These are phyloP conservation scores for Boletus rubropictus DNA, from an alignment of 768 basidiomycete species.

Conservation along the genomic window DNA sequence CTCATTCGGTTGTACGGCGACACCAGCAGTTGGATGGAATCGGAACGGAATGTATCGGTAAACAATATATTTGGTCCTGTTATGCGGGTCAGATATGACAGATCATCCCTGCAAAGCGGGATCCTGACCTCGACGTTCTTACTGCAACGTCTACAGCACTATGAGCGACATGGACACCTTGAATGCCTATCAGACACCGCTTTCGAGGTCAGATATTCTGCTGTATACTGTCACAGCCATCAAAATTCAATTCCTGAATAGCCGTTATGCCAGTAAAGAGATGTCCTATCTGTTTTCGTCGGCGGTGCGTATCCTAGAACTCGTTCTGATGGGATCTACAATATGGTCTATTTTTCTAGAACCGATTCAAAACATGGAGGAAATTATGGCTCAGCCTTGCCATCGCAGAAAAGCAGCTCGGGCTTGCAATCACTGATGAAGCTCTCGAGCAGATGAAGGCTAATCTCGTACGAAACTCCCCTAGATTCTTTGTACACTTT, in stretches of 20 bases:
- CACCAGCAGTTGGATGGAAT: not conserved
- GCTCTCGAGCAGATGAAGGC: slow-evolving; percentile 92
- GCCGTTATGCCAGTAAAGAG: slow-evolving; percentile 98
- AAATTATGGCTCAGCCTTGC: slow-evolving; percentile 95
- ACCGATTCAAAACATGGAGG: slow-evolving; percentile 93
- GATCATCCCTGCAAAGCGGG: too few relatives aligned
- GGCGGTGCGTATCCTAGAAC: slow-evolving; percentile 47
- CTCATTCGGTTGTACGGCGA: too few relatives aligned
- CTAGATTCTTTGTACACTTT: not conserved
- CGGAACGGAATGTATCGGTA: not conserved
- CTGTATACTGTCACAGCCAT: not conserved
- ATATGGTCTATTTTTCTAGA: slow-evolving; percentile 43
- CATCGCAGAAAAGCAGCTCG: slow-evolving; percentile 93
- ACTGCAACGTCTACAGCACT: not conserved
- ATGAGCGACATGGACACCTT: slow-evolving; percentile 48
- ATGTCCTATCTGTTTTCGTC: slow-evolving; percentile 98
- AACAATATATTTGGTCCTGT: not conserved
- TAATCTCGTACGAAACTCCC: slow-evolving; percentile 57
- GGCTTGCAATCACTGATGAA: slow-evolving; percentile 80
- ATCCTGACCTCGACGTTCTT: not conserved
- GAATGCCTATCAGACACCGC: slow-evolving; percentile 74
- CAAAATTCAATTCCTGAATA: slow-evolving; percentile 28
- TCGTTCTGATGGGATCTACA: not conserved
- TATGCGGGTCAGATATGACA: not conserved
- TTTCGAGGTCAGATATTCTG: slow-evolving; percentile 55